Percentiles rank a stretch among this genome's conserved stretches.
Conservation (phyloP, 2,329 filamentous ascomycete genomes). For the Diaporthe aspalathi region DNA sequence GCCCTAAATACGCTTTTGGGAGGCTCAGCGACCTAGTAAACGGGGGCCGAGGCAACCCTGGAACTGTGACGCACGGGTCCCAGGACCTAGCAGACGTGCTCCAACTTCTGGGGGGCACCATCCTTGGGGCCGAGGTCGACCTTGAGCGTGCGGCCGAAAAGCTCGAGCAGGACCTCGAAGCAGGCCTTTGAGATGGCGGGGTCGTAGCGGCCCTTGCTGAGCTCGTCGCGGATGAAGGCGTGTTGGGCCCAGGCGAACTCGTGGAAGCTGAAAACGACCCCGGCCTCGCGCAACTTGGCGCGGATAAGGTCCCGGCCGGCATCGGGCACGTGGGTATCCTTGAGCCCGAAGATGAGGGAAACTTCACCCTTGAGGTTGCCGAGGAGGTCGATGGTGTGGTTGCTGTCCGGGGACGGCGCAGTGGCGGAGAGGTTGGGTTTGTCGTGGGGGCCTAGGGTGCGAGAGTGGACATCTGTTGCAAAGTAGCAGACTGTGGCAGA, state of each 20-base stretch:
- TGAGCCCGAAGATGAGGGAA: constrained; percentile 90
- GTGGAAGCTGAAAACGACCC: constrained; percentile 82
- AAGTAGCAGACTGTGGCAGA: constrained; percentile 87
- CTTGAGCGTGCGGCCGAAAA: constrained; percentile 83
- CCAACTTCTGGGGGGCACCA: constrained; percentile 69
- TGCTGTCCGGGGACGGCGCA: constrained; percentile 47
- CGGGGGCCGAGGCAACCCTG: neutral
- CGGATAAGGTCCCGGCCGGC: constrained; percentile 86
- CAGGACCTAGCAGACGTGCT: constrained; percentile 76
- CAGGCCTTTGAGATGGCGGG: constrained; percentile 87
- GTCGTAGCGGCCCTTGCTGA: constrained; percentile 94
- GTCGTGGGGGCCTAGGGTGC: constrained; percentile 74
- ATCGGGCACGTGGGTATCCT: constrained; percentile 89
- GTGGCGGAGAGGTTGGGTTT: constrained; percentile 59
- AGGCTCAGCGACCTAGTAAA: neutral
- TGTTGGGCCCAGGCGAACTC: constrained; percentile 95
- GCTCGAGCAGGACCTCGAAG: constrained; percentile 88
- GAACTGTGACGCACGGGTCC: neutral
- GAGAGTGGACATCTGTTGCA: constrained; percentile 88
- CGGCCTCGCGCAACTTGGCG: constrained; percentile 80
- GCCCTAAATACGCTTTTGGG: neutral
- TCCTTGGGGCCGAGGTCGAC: constrained; percentile 79
- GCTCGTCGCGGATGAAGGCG: constrained; percentile 92
- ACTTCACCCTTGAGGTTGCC: constrained; percentile 65
- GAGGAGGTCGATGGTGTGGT: constrained; percentile 41